These are phyloP conservation scores for Globisporangium camurandrum DNA, from an alignment of 352 stramenopile species.

Conservation along the genomic window DNA sequence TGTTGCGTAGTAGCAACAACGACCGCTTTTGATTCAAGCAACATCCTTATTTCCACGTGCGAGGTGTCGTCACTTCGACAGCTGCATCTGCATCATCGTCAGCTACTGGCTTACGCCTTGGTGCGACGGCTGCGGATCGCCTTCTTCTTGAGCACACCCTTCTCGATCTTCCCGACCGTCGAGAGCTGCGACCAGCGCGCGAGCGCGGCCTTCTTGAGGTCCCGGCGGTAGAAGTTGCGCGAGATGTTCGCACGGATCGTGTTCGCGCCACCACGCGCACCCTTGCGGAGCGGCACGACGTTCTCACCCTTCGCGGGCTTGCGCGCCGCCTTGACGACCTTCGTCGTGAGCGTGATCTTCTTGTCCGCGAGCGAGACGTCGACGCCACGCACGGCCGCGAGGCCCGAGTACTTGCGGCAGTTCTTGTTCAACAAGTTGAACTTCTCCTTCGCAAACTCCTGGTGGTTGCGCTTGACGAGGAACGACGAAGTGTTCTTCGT, in stretches of 20 bases:
- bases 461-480: slow-evolving; percentile 90
- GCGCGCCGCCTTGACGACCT: slow-evolving; percentile 62
- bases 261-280: slow-evolving; percentile 70
- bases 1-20: slow-evolving; percentile 1
- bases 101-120: slow-evolving; percentile 44
- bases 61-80: background rate
- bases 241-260: slow-evolving; percentile 86
- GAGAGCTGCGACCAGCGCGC: slow-evolving; percentile 83
- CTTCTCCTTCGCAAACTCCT: slow-evolving; percentile 90
- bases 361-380: slow-evolving; percentile 87
- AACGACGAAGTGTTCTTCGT: slow-evolving; percentile 96
- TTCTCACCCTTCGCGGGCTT: slow-evolving; percentile 71
- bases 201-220: slow-evolving; percentile 81
- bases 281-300: slow-evolving; percentile 77
- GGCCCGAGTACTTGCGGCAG: slow-evolving; percentile 95
- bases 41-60: slow-evolving; percentile 6
- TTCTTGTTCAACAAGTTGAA: slow-evolving; percentile 95
- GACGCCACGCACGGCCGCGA: slow-evolving; percentile 91
- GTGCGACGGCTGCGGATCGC: slow-evolving; percentile 74
- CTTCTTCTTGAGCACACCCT: slow-evolving; percentile 83
- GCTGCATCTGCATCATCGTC: slow-evolving; percentile 1
- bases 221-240: slow-evolving; percentile 82
- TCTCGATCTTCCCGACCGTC: slow-evolving; percentile 85
- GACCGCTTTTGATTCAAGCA: slow-evolving; percentile 2
- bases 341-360: slow-evolving; percentile 81